Evolutionary conservation across 2,329 filamentous ascomycete species (phyloP), one percentile per base, ranked within the genome.

Genomic region (Corniculantispora saksenae): DNA sequence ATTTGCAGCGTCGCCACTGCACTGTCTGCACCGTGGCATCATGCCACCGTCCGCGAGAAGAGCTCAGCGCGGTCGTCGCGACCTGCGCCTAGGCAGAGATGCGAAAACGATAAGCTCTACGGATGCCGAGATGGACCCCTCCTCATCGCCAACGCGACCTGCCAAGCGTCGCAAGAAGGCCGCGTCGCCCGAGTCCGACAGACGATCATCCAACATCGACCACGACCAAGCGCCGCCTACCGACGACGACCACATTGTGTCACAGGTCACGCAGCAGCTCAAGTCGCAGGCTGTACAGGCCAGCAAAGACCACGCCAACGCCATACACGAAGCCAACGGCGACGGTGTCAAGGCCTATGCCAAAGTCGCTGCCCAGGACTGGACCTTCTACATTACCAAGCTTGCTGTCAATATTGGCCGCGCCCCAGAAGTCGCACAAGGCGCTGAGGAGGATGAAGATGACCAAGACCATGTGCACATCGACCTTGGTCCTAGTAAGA

Each of bases 401-500:
- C 83, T 92, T n/a, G 83, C 84, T 61, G 86, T 93, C 73, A 89
- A 91, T 69, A 93, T 95, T 69, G 92, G 92, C 51, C 87, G 92
- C 68, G 86, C 87, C 21, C 86, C 87, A 4, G 88, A 90, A 66
- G 70, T 74, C 45, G 67, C 75, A 62, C 72, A 75, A 66, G 68
- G 80, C 45, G 79, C 79, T 61, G 78, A 80, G 57, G 81, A 78
- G 35, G 76, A 79, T 9, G 79, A 80, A 35, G 76, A 81, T 40
- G 80, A 84, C 51, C 79, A 82, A 17, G 79, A 83, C 21, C 81
- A 79, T 32, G 81, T 98, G 15, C 91, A 97, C 74, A 94, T 99
- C 70, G 94, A 99, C 75, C 83, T 99, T 38, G 91, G 92, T 1
- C 92, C 92, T 0, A 91, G 87, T 78, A 94, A 94, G 79, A 88